Evolutionary conservation across 805 yeast species (phyloP).

Genomic region (Saccharomycopsis fermentans): DNA sequence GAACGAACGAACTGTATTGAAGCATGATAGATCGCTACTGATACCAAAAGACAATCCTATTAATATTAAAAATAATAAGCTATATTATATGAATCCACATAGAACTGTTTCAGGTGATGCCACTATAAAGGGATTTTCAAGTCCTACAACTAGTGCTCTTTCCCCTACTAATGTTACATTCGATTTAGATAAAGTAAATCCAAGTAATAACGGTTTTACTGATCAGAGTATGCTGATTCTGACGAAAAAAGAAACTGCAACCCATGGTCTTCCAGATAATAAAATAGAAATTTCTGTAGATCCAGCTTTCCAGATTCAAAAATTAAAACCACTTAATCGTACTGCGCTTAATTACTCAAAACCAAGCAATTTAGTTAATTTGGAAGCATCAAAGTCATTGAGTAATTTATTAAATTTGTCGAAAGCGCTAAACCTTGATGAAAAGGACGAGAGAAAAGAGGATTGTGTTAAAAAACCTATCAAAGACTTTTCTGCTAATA

Average conservation of each 20-base stretch:
- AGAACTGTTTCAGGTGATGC: not conserved
- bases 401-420: conserved; percentile 17
- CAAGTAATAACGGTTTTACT: not conserved
- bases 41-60: not conserved
- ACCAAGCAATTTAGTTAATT: conserved; percentile 3
- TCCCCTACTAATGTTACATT: conserved; percentile 12
- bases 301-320: not conserved
- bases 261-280: not conserved
- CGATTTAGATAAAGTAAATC: not conserved
- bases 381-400: conserved; percentile 16
- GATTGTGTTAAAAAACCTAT: not conserved
- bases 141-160: conserved; percentile 4
- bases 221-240: not conserved
- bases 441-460: not conserved
- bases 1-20: not conserved
- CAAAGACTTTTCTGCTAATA: not conserved
- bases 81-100: conserved; percentile 2
- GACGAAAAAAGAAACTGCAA: not conserved
- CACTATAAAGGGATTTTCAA: not conserved
- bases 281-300: not conserved
- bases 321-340: not conserved
- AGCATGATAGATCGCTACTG: not conserved
- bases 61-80: conserved; percentile 15
- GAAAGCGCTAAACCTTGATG: conserved; percentile 7
- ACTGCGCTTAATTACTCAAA: not conserved